phyloP scores from a whole-genome alignment of 1,139 yeast species.

The Nadsonia starkeyi-henricii region DNA sequence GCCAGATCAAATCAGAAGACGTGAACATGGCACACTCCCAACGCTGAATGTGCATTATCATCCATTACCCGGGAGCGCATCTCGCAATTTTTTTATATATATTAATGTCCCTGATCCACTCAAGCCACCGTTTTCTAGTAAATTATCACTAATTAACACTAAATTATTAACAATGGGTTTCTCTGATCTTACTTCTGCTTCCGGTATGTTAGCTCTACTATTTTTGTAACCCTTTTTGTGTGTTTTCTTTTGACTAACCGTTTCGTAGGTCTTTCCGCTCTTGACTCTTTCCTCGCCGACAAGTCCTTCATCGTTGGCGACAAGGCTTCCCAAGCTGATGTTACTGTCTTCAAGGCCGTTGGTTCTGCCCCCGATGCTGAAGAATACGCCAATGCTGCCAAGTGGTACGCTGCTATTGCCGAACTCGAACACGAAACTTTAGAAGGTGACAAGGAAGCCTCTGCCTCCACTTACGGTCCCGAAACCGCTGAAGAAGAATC shows the following conservation, averaged over 20 bases:
- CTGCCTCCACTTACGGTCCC: constrained; percentile 43
- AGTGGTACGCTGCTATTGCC: constrained; percentile 98
- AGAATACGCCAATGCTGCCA: constrained; percentile 85
- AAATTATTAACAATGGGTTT: constrained; percentile 22
- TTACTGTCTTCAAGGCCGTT: constrained; percentile 83
- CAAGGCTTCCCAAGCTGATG: constrained; percentile 82
- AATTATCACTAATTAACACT: neutral
- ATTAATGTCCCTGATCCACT: no score
- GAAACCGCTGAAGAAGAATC: constrained; percentile 59
- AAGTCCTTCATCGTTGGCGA: constrained; percentile 60
- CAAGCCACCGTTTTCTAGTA: no score
- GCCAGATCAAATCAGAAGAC: no score
- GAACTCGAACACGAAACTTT: constrained; percentile 53
- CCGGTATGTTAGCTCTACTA: constrained; percentile 19
- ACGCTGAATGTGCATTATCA: no score
- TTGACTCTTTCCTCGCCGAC: constrained; percentile 78
- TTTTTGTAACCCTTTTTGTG: neutral
- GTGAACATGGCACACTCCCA: no score
- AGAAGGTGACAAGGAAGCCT: constrained; percentile 25
- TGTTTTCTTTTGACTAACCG: constrained; percentile 2
- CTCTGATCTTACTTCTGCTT: constrained; percentile 29
- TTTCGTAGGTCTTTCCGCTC: constrained; percentile 53
- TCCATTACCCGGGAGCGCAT: no score
- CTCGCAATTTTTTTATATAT: no score
- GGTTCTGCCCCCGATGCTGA: constrained; percentile 38